phyloP scores from a whole-genome alignment of 2,329 filamentous ascomycete genomes.

The Cercospora janseana region DNA sequence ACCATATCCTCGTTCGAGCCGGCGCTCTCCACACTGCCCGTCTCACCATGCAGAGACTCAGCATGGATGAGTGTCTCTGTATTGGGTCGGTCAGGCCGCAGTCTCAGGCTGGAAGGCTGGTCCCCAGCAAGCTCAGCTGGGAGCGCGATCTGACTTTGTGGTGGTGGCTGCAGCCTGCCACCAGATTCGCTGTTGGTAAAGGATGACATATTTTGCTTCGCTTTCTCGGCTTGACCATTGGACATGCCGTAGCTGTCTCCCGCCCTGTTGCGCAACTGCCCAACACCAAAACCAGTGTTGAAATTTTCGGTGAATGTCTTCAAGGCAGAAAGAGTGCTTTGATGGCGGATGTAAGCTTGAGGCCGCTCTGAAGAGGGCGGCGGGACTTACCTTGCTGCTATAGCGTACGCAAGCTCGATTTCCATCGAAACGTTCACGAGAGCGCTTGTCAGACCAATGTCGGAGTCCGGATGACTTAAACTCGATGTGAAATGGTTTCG shows the following conservation, averaged over 20 bases:
- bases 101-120: constrained; percentile 13
- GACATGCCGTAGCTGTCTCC: constrained; percentile 34
- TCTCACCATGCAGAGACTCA: constrained; percentile 14
- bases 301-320: constrained; percentile 45
- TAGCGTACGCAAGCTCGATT: constrained; percentile 42
- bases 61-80: constrained; percentile 19
- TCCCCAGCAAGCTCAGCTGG: not conserved
- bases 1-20: constrained; percentile 27
- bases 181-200: not conserved
- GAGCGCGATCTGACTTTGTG: not conserved
- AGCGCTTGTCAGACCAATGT: constrained; percentile 37
- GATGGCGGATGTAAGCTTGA: constrained; percentile 17
- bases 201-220: not conserved
- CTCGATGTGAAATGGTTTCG: constrained; percentile 39
- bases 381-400: constrained; percentile 35
- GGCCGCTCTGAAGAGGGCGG: too few species aligned
- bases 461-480: constrained; percentile 27
- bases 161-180: not conserved
- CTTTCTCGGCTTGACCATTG: constrained; percentile 12
- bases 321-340: constrained; percentile 43
- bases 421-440: constrained; percentile 40
- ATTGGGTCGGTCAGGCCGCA: constrained; percentile 23
- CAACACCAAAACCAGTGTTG: constrained; percentile 42
- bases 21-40: constrained; percentile 22
- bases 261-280: constrained; percentile 32